These are phyloP conservation scores for Fusarium ambrosium DNA, from an alignment of 2,329 filamentous ascomycete species.

Conservation along the genomic window DNA sequence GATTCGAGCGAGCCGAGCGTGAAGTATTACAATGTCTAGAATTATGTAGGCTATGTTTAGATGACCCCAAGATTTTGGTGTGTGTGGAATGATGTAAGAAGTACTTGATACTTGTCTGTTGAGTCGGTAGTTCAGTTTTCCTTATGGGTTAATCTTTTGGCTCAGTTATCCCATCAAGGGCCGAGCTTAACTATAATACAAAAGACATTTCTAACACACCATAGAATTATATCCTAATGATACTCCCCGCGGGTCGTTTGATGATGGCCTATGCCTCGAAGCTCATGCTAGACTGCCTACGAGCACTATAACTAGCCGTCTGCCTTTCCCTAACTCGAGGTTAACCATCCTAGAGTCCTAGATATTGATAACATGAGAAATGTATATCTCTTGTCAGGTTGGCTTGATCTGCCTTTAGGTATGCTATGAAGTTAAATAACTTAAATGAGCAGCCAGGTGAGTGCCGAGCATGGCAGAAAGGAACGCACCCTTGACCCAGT, in stretches of 20 bases:
- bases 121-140: not conserved
- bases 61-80: not conserved
- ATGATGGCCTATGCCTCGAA: not conserved
- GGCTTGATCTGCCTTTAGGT: too few species aligned
- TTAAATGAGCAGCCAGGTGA: not conserved
- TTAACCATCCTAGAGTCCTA: not conserved
- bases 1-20: constrained; percentile 32
- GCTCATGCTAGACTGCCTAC: not conserved
- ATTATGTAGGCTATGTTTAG: not conserved
- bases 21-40: not conserved
- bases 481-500: too few species aligned
- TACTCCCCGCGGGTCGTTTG: not conserved
- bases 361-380: not conserved
- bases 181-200: too few species aligned
- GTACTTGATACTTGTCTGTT: not conserved
- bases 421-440: too few species aligned
- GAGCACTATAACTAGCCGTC: not conserved
- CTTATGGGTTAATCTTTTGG: too few species aligned
- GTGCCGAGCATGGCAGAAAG: not conserved
- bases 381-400: too few species aligned
- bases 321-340: not conserved
- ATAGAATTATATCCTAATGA: too few species aligned
- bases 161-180: too few species aligned
- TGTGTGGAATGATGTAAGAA: not conserved
- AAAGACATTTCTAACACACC: too few species aligned